Conservation (phyloP, 441 rosid species). For the Pelargonium myrrhifolium region DNA sequence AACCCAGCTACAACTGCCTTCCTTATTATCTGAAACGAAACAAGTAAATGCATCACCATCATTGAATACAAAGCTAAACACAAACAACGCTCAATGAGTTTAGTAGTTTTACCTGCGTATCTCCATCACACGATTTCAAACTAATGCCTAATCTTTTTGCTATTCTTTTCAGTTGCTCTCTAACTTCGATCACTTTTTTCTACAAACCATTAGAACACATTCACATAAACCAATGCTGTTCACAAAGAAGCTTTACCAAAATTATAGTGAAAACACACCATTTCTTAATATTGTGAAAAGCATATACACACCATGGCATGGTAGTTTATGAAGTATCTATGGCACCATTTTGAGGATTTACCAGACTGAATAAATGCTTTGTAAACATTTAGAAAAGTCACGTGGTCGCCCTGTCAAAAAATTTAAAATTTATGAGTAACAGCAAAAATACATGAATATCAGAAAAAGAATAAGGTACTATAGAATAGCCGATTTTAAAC, state of each 20-base stretch:
- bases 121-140: constrained; percentile 70
- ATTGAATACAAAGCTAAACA: neutral
- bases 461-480: too few species aligned
- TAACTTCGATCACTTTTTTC: constrained; percentile 74
- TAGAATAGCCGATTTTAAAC: too few species aligned
- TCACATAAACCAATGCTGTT: neutral
- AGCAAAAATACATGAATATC: too few species aligned
- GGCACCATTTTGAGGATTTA: constrained; percentile 79
- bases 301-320: constrained; percentile 65
- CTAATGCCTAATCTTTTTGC: constrained; percentile 69
- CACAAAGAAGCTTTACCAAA: neutral
- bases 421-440: neutral
- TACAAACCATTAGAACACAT: constrained; percentile 24
- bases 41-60: neutral
- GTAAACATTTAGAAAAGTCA: constrained; percentile 80
- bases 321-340: constrained; percentile 67
- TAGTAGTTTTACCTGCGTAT: constrained; percentile 55
- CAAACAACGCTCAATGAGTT: neutral
- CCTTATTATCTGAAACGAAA: too few species aligned
- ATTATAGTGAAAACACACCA: constrained; percentile 1
- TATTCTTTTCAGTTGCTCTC: constrained; percentile 74
- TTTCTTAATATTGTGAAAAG: constrained; percentile 12
- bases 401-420: constrained; percentile 73
- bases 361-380: constrained; percentile 80
- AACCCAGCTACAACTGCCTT: constrained; percentile 82